Base-by-base conservation (phyloP, 331 rosid genomes). In the Stylosanthes scabra region DNA sequence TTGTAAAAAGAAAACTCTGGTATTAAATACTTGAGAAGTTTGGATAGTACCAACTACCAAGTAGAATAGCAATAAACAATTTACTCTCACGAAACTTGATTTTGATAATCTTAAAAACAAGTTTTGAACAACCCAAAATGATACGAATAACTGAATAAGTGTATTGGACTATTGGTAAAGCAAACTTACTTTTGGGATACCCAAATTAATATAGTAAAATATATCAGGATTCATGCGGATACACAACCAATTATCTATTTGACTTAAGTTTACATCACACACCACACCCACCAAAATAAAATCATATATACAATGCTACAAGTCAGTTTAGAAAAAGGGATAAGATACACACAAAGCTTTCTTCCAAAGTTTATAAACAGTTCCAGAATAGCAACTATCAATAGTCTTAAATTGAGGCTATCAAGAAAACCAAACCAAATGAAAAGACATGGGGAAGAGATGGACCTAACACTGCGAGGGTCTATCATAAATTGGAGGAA, bases 401-500 rank as follows among this genome's bases (percentile, higher is more conserved):
- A 51, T 27, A n/a, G 29, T 41, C 76, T 46, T 39, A 10, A 42
- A 6, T 55, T 16, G 40, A 6, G 5, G 66, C 64, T 37, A 68
- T 20, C 40, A 66, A 28, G 74, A n/a, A 69, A 56, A 41, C 57
- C 2, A 16, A 56, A 31, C 34, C 47, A 69, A 69, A 12, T 31
- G 31, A 44, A 71, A 65, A 7, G 42, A 8, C 10, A 34, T 34
- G 31, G 47, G 9, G 37, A 45, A 70, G 47, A 3, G 40, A 40
- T 47, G 12, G 52, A 46, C 13, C 75, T 76, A 92, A 67, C 96
- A 92, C 37, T 44, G 70, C 6, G 57, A 31, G 14, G 96, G 91
- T 82, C 98, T 89, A 27, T 72, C 82, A 40, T 93, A 93, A 37
- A 58, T 84, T 34, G 97, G 97, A 28, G 97, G 98, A 14, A 90